Evolutionary conservation across 768 basidiomycete species (phyloP).

Genomic region (Tylopilus vinaceipallidus): DNA sequence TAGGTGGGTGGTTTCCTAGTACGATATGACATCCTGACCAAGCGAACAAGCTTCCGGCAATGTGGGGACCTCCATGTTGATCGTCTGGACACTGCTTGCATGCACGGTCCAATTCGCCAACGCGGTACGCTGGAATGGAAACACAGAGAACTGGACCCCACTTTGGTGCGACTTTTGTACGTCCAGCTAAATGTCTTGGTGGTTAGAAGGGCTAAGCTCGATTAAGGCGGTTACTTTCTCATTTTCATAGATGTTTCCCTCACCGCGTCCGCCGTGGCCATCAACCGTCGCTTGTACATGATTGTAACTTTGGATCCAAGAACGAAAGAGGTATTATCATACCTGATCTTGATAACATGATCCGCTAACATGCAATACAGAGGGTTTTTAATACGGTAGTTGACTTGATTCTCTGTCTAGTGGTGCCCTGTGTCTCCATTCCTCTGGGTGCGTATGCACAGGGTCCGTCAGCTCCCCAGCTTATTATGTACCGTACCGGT

Average conservation of each 20-base stretch:
- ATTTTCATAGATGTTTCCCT: slow-evolving; percentile 37
- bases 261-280: slow-evolving; percentile 41
- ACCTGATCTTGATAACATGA: not conserved
- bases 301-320: slow-evolving; percentile 33
- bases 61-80: slow-evolving; percentile 33
- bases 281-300: slow-evolving; percentile 48
- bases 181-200: slow-evolving; percentile 9
- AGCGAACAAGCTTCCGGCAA: slow-evolving; percentile 22
- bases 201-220: not conserved
- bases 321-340: slow-evolving; percentile 7
- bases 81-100: slow-evolving; percentile 31
- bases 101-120: slow-evolving; percentile 33
- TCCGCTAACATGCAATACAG: slow-evolving; percentile 11
- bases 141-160: slow-evolving; percentile 31
- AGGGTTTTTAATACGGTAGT: slow-evolving; percentile 22
- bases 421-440: slow-evolving; percentile 33
- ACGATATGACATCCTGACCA: not conserved
- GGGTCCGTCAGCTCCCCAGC: not conserved
- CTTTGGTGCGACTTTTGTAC: slow-evolving; percentile 59
- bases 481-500: not conserved
- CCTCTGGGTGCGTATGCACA: slow-evolving; percentile 26
- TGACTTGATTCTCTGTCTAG: slow-evolving; percentile 31
- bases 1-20: slow-evolving; percentile 37
- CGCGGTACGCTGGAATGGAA: slow-evolving; percentile 38
- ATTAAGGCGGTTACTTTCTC: slow-evolving; percentile 30